Base-by-base conservation (phyloP, 305 asterid genomes). In the Plantago coronopus region DNA sequence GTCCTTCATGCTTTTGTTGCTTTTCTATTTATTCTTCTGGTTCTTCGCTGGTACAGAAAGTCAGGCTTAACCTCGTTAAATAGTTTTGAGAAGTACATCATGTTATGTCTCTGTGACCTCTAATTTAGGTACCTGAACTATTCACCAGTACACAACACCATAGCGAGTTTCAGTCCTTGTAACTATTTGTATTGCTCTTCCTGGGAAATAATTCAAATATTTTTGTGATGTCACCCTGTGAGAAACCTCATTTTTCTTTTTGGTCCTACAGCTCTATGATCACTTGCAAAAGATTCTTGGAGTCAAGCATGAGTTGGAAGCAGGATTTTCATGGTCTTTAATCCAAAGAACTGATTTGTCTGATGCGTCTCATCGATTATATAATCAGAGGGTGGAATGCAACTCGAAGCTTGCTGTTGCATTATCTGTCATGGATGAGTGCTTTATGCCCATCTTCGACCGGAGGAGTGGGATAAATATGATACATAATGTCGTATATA, bases 211-310 rank as follows among this genome's bases (percentile, higher is more conserved):
- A 45, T 47, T 45, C 40, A 54, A 20, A 58, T 48, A 47, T 40
- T 45, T 40, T 45, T 40, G 23, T 62, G 45, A 21, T 62, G 48
- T 40, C 29, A 12, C 63, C 61, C 44, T 38, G 57, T 44, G 61
- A 56, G 13, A 21, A 45, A 27, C 27, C 54, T 49, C 38, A 40
- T 50, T n/a, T 27, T 54, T 58, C 17, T 42, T 61, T 67, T 68
- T 73, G 59, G 59, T 74, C 73, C 54, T 76, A 46, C 88, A 94
- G 99, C 74, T 87, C 27, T 68, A 83, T 74, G 93, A 83, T 72
- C 89, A 76, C 68, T 71, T 94, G 38, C 94, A 84, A 79, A 94
- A 84, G 79, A 81, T 85, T 67, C 74, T 88, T 76, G 99, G 99
- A 65, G 74, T 86, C 68, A 90, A 81, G 72, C 91, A 77, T 53